phyloP scores from a whole-genome alignment of 2,329 filamentous ascomycete species.

The Blastomyces gilchristii region DNA sequence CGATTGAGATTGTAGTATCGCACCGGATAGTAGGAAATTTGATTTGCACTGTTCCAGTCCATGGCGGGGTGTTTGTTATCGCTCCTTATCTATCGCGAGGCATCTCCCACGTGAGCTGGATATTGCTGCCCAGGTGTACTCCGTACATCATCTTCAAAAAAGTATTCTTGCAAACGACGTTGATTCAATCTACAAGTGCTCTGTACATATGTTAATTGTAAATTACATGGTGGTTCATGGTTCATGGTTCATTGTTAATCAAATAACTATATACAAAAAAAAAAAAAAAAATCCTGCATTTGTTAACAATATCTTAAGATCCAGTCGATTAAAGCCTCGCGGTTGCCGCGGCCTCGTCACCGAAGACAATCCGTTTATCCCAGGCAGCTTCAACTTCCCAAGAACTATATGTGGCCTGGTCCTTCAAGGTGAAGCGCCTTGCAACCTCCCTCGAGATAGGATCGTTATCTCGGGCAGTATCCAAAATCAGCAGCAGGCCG shows the following conservation, averaged over 20 bases:
- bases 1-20: background rate
- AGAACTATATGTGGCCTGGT: constrained; percentile 4
- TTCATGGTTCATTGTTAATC: background rate
- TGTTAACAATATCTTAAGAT: background rate
- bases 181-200: background rate
- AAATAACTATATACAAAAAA: background rate
- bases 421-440: constrained; percentile 12
- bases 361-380: constrained; percentile 17
- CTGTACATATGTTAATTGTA: background rate
- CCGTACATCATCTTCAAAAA: background rate
- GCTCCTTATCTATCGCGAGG: background rate
- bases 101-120: background rate
- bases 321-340: constrained; percentile 5
- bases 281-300: too few relatives aligned
- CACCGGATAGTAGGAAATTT: background rate
- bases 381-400: constrained; percentile 15
- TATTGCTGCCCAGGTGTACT: too few relatives aligned
- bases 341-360: constrained; percentile 1
- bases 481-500: constrained; percentile 24
- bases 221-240: background rate
- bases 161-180: background rate
- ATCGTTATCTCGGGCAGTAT: constrained; percentile 27
- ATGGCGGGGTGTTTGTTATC: background rate
- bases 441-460: constrained; percentile 22
- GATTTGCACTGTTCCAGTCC: too few relatives aligned